phyloP scores from a whole-genome alignment of 441 rosid genomes.

The Gossypium aridum region DNA sequence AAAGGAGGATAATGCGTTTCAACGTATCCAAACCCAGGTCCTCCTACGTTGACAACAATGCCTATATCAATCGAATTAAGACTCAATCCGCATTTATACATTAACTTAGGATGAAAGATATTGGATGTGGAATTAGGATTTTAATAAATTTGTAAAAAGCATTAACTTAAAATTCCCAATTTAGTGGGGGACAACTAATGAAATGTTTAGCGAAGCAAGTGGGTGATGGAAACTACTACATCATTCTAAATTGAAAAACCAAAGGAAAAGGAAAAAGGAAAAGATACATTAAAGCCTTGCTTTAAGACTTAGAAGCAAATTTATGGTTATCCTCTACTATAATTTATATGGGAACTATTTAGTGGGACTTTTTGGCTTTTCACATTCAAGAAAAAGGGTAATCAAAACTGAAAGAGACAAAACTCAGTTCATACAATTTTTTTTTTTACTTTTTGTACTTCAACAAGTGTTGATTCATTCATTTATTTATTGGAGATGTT shows the following conservation, averaged over 20 bases:
- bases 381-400: conserved; percentile 5
- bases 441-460: no score
- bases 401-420: not conserved
- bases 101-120: no score
- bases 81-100: no score
- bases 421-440: not conserved
- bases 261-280: not conserved
- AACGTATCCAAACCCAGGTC: no score
- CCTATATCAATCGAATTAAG: no score
- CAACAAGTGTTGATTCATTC: not conserved
- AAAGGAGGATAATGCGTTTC: no score
- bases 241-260: not conserved
- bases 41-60: no score
- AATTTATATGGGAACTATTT: not conserved
- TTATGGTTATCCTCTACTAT: not conserved
- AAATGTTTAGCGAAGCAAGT: conserved; percentile 6
- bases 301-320: not conserved
- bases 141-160: not conserved
- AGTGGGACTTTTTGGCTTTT: conserved; percentile 12
- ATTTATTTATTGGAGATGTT: not conserved
- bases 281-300: conserved; percentile 9
- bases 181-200: conserved; percentile 3
- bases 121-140: no score
- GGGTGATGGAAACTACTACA: conserved; percentile 2
- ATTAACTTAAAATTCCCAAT: not conserved